These are phyloP conservation scores for Fusarium falciforme DNA, from an alignment of 2,329 filamentous ascomycete species.

Conservation along the genomic window DNA sequence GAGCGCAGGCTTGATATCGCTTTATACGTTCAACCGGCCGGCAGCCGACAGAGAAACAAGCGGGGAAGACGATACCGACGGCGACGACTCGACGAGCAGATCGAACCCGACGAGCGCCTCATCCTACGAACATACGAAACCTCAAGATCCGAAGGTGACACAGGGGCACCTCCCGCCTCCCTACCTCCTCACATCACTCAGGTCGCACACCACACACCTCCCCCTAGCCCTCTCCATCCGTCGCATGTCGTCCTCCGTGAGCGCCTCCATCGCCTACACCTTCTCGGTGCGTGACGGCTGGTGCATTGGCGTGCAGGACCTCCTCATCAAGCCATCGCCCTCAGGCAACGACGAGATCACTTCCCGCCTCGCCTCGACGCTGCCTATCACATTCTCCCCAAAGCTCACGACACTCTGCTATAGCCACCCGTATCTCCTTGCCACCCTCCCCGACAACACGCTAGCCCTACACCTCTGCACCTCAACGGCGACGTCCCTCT, in stretches of 20 bases:
- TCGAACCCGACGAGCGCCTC: neutral
- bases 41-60: conserved; percentile 16
- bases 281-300: conserved; percentile 83
- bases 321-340: conserved; percentile 66
- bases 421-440: conserved; percentile 85
- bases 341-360: conserved; percentile 48
- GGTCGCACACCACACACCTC: conserved; percentile 81
- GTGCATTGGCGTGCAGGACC: conserved; percentile 92
- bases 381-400: conserved; percentile 46
- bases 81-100: neutral
- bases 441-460: conserved; percentile 88
- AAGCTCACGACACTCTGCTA: conserved; percentile 72
- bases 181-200: conserved; percentile 77
- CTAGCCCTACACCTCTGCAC: conserved; percentile 84
- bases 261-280: conserved; percentile 90
- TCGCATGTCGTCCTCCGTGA: conserved; percentile 69
- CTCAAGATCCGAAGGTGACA: neutral
- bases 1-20: conserved; percentile 75
- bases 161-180: conserved; percentile 39
- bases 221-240: conserved; percentile 87
- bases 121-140: neutral
- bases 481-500: conserved; percentile 73
- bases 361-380: conserved; percentile 52
- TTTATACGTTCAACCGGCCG: conserved; percentile 73
- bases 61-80: neutral